Evolutionary conservation across 805 yeast genomes (phyloP), one percentile per base, ranked within the genome.

Genomic region (Metschnikowia sp.): DNA sequence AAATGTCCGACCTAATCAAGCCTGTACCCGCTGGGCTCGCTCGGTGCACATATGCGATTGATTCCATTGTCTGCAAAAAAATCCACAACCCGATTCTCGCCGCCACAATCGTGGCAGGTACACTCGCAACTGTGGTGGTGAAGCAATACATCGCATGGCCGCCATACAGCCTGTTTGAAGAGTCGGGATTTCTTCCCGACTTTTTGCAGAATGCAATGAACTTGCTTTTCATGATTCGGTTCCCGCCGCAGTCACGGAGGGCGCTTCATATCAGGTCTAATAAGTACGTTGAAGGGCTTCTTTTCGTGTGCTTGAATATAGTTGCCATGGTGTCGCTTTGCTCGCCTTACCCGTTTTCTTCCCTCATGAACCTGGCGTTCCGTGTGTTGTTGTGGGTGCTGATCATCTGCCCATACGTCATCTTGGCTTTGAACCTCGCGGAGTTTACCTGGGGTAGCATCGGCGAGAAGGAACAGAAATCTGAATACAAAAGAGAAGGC

Each of bases 141-240:
- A 33, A 34, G 26, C 49, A 37, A 34, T 41, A 38, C n/a, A 9
- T 18, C 41, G 26, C 41, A 12, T 41, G 45, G 44, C n/a, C 47
- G 22, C 47, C 47, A n/a, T 29, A 28, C 35, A 42, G 39, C 12
- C 45, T 30, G 22, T 42, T 39, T 30, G 53, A 46, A n/a, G 40
- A 46, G n/a, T 32, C 42, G 13, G 42, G 48, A 5, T 46, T 44
- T 35, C 50, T 50, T 3, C 44, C 44, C 33, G 70, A 68, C 41
- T 30, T 64, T 12, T 28, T 60, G 7, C 64, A 66, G 33, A 57
- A 64, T 31, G 29, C 54, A 13, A 53, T 69, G 37, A 66, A 67
- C 50, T 18, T 68, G 19, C 12, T 62, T n/a, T 67, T 69, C 39
- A 51, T 69, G 6, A 2, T 59, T 2, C 43, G 74, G 42, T 69